Base-by-base conservation (phyloP, 306 rosid species). In the Psophocarpus tetragonolobus region DNA sequence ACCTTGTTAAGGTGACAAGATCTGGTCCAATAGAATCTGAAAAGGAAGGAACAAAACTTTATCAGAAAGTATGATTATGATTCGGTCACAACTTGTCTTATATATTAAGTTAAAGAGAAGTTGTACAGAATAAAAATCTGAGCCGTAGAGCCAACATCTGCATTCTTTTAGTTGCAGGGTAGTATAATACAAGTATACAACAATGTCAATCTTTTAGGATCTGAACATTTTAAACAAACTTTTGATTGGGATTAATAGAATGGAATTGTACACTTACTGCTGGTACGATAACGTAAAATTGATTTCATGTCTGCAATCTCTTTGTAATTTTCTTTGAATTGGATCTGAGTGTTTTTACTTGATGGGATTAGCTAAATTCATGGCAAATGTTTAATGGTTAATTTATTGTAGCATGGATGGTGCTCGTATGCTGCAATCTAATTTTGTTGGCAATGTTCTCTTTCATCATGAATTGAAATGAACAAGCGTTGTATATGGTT, bases 1-100 rank as follows among this genome's bases (percentile, higher is more conserved):
- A 83, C 72, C 91, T 92, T 54, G 96, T 95, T 53, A 92, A 95
- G 88, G 97, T 88, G 65, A 71, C 29, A 48, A 82, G 86, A 29
- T 81, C 93, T 68, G 32, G 89, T 79, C 85, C 85, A 54, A 73
- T 24, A 57, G 68, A 8, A 20, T 61, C 65, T 51, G 67, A 80
- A 71, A 68, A 82, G 27, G 72, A 62, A 69, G 89, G 80, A 56
- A 39, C 82, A 13, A 71, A 54, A 21, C 18, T 73, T 84, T 85
- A 81, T 27, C 87, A 85, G 56, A 73, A 82, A 41, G 88, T 80
- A 8, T 84, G 77, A 82, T 47, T 12, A 63, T 3, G 56, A 45
- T 23, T 50, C 4, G 79, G 74, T 64, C 24, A 3, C 45, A 65
- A 8, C 67, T 50, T 58, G 20, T 44, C 71, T 23, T 35, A 5